Conservation (phyloP, 225 moss, liverwort and hornwort genomes). For the Physcomitrellopsis africana region DNA sequence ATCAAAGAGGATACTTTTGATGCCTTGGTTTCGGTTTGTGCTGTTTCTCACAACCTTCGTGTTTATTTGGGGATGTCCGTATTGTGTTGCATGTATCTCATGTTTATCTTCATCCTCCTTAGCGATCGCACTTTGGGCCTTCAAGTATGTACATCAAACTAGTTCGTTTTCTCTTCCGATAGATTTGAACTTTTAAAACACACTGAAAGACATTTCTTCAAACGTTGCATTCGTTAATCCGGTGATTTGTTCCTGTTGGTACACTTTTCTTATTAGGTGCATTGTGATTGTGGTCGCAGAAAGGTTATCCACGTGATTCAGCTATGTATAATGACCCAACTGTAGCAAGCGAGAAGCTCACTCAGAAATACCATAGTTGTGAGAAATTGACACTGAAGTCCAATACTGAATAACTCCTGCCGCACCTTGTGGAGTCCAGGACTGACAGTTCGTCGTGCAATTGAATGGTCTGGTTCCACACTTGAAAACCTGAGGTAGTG, state of each 20-base stretch:
- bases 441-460: background rate
- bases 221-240: background rate
- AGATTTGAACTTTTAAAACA: no score
- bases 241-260: background rate
- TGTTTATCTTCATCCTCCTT: background rate
- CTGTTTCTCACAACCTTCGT: background rate
- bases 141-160: background rate
- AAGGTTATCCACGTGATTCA: conserved; percentile 63
- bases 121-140: conserved; percentile 5
- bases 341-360: conserved; percentile 51
- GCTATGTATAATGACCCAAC: conserved; percentile 70
- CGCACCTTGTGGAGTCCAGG: background rate
- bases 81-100: background rate
- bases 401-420: conserved; percentile 18
- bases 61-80: background rate
- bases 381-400: conserved; percentile 55
- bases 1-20: conserved; percentile 74
- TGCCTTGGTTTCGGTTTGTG: conserved; percentile 57
- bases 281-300: conserved; percentile 38
- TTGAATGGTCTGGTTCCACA: conserved; percentile 7
- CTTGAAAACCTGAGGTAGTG: conserved; percentile 2
- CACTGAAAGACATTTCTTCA: no score
- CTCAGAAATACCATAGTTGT: conserved; percentile 38
- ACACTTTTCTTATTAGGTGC: background rate
- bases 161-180: background rate